These are phyloP conservation scores for Skeletonema marinoi DNA, from an alignment of 108 stramenopile genomes.

Conservation along the genomic window DNA sequence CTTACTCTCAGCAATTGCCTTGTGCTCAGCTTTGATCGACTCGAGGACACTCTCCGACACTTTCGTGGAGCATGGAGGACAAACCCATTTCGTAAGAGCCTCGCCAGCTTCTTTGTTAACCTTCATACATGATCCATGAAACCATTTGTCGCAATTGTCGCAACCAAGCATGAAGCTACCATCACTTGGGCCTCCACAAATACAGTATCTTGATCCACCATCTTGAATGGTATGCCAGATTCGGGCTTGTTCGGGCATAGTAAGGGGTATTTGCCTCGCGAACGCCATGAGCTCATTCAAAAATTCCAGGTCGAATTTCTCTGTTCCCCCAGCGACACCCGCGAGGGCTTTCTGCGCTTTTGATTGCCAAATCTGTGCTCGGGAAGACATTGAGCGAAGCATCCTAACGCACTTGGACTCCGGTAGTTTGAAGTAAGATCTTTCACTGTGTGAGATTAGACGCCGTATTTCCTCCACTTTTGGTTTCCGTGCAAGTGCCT, in stretches of 20 bases:
- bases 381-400: conserved; percentile 60
- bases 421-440: conserved; percentile 49
- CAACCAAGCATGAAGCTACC: conserved; percentile 89
- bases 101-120: conserved; percentile 48
- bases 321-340: conserved; percentile 53
- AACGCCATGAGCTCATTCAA: conserved; percentile 51
- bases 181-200: conserved; percentile 83
- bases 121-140: conserved; percentile 84
- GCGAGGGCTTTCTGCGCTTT: conserved; percentile 63
- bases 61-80: conserved; percentile 52
- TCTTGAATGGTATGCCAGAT: conserved; percentile 67
- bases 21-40: neutral
- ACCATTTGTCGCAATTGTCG: conserved; percentile 84
- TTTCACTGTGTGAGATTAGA: conserved; percentile 46
- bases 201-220: conserved; percentile 61
- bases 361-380: conserved; percentile 59
- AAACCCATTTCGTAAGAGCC: conserved; percentile 57
- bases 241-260: conserved; percentile 52
- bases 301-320: conserved; percentile 42
- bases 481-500: conserved; percentile 55
- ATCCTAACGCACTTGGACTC: conserved; percentile 72
- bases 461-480: conserved; percentile 49
- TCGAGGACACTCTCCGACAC: neutral
- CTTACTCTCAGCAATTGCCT: conserved; percentile 4
- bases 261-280: conserved; percentile 52